A percentile compares a stretch with the other conserved stretches of the same genome.
phyloP scores from a whole-genome alignment of 306 rosid species.

The Citrullus mucosospermus region DNA sequence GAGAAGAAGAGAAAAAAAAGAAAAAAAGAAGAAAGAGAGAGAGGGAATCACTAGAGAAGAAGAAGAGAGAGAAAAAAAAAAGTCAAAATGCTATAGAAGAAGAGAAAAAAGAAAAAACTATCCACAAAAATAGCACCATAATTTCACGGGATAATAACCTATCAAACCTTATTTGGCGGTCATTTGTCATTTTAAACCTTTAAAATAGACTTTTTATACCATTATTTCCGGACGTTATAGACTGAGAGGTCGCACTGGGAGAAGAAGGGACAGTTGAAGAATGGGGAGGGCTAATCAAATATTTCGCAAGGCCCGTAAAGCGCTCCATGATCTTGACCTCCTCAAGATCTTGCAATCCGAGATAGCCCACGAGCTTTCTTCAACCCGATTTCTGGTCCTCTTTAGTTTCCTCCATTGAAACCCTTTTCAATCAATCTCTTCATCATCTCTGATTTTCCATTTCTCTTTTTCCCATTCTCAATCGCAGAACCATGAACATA shows the following conservation, averaged over 20 bases:
- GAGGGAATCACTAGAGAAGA: no score
- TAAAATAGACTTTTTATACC: no score
- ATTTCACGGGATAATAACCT: no score
- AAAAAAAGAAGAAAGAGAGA: no score
- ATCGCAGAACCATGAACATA: conserved; percentile 21
- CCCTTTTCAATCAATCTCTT: background rate
- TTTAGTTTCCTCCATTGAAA: background rate
- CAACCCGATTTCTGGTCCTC: conserved; percentile 42
- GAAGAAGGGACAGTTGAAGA: background rate
- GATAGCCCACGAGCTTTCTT: conserved; percentile 46
- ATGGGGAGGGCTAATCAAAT: conserved; percentile 25
- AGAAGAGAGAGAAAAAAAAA: no score
- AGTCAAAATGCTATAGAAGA: no score
- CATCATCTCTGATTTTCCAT: background rate
- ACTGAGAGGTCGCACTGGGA: background rate
- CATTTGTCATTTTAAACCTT: no score
- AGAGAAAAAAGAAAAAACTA: no score
- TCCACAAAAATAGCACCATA: no score
- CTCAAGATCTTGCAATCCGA: conserved; percentile 50
- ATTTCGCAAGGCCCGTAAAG: conserved; percentile 23
- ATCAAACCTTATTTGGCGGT: no score
- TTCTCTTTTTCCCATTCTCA: background rate
- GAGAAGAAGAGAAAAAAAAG: no score
- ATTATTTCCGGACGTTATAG: background rate
- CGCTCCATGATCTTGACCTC: conserved; percentile 45